Base-by-base conservation (phyloP, 805 yeast species). In the Yarrowia divulgata region DNA sequence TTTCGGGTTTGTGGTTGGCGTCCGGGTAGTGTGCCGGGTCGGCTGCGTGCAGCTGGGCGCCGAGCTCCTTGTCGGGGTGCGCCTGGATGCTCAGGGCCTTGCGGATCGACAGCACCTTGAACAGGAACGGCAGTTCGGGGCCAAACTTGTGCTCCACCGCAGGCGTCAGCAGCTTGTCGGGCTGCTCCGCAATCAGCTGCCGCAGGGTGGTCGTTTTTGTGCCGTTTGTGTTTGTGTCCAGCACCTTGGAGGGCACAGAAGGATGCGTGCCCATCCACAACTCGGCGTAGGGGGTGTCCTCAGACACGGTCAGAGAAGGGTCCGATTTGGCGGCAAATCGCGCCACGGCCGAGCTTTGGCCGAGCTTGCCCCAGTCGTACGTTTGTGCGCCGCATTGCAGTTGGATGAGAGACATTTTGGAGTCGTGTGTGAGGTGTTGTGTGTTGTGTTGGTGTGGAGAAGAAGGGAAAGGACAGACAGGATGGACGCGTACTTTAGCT, bases 261-360 rank as follows among this genome's bases (percentile, higher is more conserved):
- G 97, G 94, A 78, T 95, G 99, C 34, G 98, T 93, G 48, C 99
- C 99, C 99, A 95, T 95, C 99, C 99, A 95, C 73, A 95, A 83
- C 79, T 95, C 99, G 18, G 99, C 99, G 77, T 95, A 95, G 12
- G 99, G 98, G 76, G 88, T 86, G 46, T 83, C 67, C 74, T 89
- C 93, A 73, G 90, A 91, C 69, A 93, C 85, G 19, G 75, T 76
- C 68, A 91, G 82, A 13, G 73, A 54, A 2, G 91, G 85, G 79
- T 90, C 88, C 54, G 96, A 87, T 64, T 83, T 82, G 46, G 88
- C 83, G 54, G 97, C 96, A 77, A 87, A 94, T 77, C 85, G 88
- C 5, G 99, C 99, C 66, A 93, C 99, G 8, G 97, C 90, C 19
- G 97, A 91, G 8, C 86, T 73, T 8, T 88, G 83, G 55, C 99